Percentiles rank a stretch among this genome's conserved stretches.
phyloP scores from a whole-genome alignment of 305 asterid genomes.

The Plantago coronopus region DNA sequence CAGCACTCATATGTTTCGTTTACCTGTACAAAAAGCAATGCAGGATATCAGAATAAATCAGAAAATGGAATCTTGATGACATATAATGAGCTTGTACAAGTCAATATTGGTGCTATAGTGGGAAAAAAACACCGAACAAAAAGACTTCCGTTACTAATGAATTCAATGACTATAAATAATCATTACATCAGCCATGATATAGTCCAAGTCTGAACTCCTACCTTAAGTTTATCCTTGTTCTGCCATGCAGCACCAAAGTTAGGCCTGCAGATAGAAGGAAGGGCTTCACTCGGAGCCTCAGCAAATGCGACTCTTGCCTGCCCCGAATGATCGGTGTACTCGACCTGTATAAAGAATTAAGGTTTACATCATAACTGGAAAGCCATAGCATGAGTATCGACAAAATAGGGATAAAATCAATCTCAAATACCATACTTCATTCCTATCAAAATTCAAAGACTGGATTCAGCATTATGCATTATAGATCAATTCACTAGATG shows the following conservation, averaged over 20 bases:
- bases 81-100: conserved; percentile 18
- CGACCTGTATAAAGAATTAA: conserved; percentile 50
- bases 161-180: background rate
- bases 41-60: conserved; percentile 13
- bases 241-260: conserved; percentile 89
- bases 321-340: conserved; percentile 78
- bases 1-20: conserved; percentile 88
- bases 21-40: conserved; percentile 50
- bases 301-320: conserved; percentile 67
- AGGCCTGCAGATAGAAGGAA: conserved; percentile 81
- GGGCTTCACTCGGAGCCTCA: conserved; percentile 95
- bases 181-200: conserved; percentile 9
- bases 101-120: background rate
- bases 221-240: conserved; percentile 84
- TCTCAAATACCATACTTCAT: background rate
- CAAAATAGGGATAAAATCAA: background rate
- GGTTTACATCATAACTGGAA: background rate
- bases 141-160: no score
- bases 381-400: background rate
- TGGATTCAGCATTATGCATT: background rate
- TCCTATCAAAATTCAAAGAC: background rate
- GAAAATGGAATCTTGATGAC: conserved; percentile 14
- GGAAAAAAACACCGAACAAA: no score
- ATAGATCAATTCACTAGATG: background rate
- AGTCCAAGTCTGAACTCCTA: conserved; percentile 27